phyloP scores from a whole-genome alignment of 176 grass and related monocot genomes.

The Thinopyrum elongatum region DNA sequence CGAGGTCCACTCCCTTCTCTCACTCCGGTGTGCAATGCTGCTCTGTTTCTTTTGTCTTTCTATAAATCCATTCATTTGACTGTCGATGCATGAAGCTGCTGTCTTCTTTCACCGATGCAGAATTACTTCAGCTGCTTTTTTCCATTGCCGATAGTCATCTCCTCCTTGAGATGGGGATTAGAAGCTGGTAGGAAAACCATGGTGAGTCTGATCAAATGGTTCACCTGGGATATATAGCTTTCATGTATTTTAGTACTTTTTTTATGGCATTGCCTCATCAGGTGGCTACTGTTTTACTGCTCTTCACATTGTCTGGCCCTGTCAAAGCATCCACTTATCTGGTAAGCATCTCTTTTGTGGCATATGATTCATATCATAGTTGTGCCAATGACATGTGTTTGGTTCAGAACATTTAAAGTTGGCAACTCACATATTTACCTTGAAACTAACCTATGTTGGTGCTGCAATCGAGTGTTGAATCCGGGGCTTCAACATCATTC shows the following conservation, averaged over 20 bases:
- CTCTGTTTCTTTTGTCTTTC: background rate
- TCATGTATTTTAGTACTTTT: background rate
- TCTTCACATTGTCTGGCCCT: constrained; percentile 88
- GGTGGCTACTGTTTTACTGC: constrained; percentile 83
- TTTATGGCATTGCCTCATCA: constrained; percentile 35
- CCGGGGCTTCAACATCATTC: background rate
- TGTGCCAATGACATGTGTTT: background rate
- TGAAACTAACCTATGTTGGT: background rate
- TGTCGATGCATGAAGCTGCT: background rate
- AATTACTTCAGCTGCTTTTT: constrained; percentile 96
- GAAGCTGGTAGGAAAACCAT: constrained; percentile 81
- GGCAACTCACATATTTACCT: background rate
- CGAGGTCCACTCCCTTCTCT: constrained; percentile 39
- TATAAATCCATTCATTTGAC: background rate
- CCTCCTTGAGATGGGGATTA: constrained; percentile 90
- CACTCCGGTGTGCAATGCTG: background rate
- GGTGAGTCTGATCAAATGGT: constrained; percentile 45
- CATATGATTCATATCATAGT: constrained; percentile 9
- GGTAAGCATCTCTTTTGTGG: constrained; percentile 33
- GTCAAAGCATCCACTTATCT: constrained; percentile 89
- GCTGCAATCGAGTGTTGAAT: background rate
- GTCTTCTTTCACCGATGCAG: constrained; percentile 39
- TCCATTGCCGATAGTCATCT: constrained; percentile 83
- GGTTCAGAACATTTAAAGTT: constrained; percentile 1
- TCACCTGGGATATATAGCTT: background rate